These are phyloP conservation scores for Pestalotiopsis sp. DNA, from an alignment of 2,329 filamentous ascomycete genomes.

Conservation along the genomic window DNA sequence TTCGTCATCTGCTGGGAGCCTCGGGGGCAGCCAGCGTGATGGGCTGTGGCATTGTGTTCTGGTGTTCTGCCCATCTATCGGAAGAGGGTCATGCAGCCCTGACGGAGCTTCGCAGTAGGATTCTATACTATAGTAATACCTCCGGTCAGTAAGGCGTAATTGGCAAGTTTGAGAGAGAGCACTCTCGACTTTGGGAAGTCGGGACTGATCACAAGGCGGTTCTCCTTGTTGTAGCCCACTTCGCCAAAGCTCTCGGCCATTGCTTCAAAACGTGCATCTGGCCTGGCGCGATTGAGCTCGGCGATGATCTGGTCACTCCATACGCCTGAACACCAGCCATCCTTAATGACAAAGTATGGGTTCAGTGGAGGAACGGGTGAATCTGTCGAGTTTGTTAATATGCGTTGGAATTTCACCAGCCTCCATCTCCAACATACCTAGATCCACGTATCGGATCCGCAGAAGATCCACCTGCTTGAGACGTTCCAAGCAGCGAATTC, in stretches of 20 bases:
- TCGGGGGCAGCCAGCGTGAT: neutral
- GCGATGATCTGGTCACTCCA: constrained; percentile 72
- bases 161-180: constrained; percentile 59
- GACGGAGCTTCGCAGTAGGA: neutral
- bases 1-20: neutral
- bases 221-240: constrained; percentile 61
- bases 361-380: constrained; percentile 72
- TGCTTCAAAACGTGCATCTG: constrained; percentile 61
- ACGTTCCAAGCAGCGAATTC: constrained; percentile 61
- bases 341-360: constrained; percentile 69
- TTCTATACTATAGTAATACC: constrained; percentile 37
- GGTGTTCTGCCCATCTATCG: neutral
- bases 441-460: constrained; percentile 75
- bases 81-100: neutral
- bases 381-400: constrained; percentile 48
- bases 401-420: neutral
- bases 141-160: constrained; percentile 55
- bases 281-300: constrained; percentile 61
- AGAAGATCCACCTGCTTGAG: constrained; percentile 65
- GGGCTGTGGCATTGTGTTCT: no score
- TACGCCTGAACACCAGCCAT: constrained; percentile 66
- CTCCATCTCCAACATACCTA: constrained; percentile 49
- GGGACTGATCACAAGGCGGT: constrained; percentile 58
- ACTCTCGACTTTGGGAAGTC: constrained; percentile 57
- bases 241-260: constrained; percentile 67